Evolutionary conservation across 768 basidiomycete genomes (phyloP).

Genomic region (Tylopilus sp.): DNA sequence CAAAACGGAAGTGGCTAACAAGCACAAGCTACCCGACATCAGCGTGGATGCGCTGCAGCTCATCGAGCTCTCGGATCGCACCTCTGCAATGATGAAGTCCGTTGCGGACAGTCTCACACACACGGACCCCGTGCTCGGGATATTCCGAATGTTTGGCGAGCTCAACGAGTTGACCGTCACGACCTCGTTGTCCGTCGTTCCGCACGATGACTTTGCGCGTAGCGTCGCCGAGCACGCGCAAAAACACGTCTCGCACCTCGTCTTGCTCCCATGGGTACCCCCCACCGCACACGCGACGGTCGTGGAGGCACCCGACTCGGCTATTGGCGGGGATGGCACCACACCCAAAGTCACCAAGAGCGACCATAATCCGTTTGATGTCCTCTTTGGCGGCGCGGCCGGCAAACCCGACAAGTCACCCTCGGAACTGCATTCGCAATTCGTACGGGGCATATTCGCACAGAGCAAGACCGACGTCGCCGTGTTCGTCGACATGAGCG

Average conservation of each 20-base stretch:
- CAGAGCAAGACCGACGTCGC: conserved; percentile 74
- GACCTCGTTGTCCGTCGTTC: conserved; percentile 69
- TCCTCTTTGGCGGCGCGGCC: conserved; percentile 43
- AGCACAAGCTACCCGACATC: conserved; percentile 29
- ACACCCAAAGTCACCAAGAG: conserved; percentile 14
- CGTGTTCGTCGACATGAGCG: conserved; percentile 72
- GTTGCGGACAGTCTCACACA: conserved; percentile 62
- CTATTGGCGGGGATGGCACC: no score
- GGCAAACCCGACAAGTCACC: conserved; percentile 37
- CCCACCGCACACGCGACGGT: conserved; percentile 22
- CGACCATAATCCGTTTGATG: conserved; percentile 66
- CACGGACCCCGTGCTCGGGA: conserved; percentile 67
- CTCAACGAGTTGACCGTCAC: conserved; percentile 64
- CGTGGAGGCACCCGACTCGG: conserved; percentile 1
- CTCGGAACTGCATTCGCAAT: conserved; percentile 69
- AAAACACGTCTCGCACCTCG: conserved; percentile 59
- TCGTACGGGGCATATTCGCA: conserved; percentile 77
- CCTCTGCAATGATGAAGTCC: conserved; percentile 63
- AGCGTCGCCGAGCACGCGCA: conserved; percentile 68
- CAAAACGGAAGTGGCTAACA: background rate
- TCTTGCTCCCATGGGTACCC: conserved; percentile 80
- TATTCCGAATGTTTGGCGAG: conserved; percentile 75
- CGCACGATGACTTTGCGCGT: conserved; percentile 67
- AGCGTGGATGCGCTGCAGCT: conserved; percentile 77
- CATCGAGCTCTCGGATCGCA: conserved; percentile 74